Conservation (phyloP, 23 red algal genomes). For the Gracilaria domingensis region DNA sequence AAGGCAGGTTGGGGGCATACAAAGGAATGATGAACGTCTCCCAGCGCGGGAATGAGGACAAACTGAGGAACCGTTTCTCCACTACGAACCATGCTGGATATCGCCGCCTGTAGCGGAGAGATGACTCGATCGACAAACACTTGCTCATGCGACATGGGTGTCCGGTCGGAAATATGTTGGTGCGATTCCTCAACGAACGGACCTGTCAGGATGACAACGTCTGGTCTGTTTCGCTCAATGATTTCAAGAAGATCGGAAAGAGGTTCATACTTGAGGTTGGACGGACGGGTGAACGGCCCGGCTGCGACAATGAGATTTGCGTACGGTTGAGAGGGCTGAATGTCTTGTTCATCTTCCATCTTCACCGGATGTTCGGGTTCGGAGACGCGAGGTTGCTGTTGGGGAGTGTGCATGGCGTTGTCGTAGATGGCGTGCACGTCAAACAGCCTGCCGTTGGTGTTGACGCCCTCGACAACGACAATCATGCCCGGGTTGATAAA, state of each 20-base stretch:
- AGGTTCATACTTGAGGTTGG: slow-evolving; percentile 60
- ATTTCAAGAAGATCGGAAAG: slow-evolving; percentile 50
- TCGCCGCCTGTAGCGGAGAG: not conserved
- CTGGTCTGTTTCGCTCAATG: slow-evolving; percentile 15
- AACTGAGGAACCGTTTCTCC: slow-evolving; percentile 10
- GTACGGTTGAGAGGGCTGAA: slow-evolving; percentile 11
- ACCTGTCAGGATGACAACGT: slow-evolving; percentile 50
- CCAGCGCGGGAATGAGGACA: slow-evolving; percentile 53
- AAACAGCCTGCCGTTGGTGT: slow-evolving; percentile 67
- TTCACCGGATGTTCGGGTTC: not conserved
- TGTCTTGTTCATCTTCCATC: not conserved
- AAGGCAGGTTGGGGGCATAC: slow-evolving; percentile 71
- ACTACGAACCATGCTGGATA: not conserved
- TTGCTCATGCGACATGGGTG: slow-evolving; percentile 29
- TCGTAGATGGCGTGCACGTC: slow-evolving; percentile 72
- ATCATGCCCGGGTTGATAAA: slow-evolving; percentile 62
- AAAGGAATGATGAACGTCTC: slow-evolving; percentile 69
- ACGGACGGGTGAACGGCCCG: slow-evolving; percentile 44
- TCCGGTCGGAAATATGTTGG: not conserved
- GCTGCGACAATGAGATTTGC: slow-evolving; percentile 41
- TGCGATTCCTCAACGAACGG: slow-evolving; percentile 58
- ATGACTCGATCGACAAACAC: slow-evolving; percentile 53
- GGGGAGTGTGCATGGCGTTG: slow-evolving; percentile 37
- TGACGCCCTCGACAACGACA: slow-evolving; percentile 69
- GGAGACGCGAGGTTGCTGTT: not conserved